phyloP scores from a whole-genome alignment of 768 basidiomycete species.

The Gymnopilus junonius region DNA sequence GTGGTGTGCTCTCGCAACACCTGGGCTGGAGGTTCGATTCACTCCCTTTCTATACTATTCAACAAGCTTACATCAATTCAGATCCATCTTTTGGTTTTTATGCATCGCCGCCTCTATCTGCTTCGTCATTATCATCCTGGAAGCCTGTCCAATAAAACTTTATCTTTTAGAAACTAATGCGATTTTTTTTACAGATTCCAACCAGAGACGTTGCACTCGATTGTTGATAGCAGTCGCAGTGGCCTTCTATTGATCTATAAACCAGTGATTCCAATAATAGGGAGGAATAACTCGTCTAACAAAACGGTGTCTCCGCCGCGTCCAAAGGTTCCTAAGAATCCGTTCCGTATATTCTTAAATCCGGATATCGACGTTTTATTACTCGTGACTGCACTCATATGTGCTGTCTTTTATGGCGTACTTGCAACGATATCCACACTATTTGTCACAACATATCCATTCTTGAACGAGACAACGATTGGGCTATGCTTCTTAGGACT shows the following conservation, averaged over 20 bases:
- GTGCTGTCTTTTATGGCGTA: conserved; percentile 63
- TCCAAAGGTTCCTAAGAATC: conserved; percentile 53
- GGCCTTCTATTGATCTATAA: conserved; percentile 49
- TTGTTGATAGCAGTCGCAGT: conserved; percentile 59
- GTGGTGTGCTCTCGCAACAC: conserved; percentile 58
- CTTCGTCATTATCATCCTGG: conserved; percentile 54
- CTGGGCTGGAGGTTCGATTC: conserved; percentile 64
- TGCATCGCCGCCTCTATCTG: conserved; percentile 51
- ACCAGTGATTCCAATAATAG: conserved; percentile 56
- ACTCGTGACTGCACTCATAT: conserved; percentile 52
- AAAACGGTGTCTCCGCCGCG: conserved; percentile 26
- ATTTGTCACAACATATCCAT: conserved; percentile 61
- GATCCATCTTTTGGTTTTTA: conserved; percentile 69
- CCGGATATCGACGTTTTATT: conserved; percentile 61
- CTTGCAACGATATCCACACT: conserved; percentile 65
- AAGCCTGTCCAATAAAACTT: conserved; percentile 24
- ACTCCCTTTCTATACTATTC: conserved; percentile 4
- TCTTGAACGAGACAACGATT: conserved; percentile 62
- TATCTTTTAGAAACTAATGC: background rate
- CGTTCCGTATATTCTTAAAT: conserved; percentile 56
- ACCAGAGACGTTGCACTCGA: conserved; percentile 56
- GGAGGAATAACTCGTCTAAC: conserved; percentile 28
- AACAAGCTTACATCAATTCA: conserved; percentile 18
- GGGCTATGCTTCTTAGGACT: conserved; percentile 81
- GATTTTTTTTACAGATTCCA: conserved; percentile 39